A percentile compares a stretch with the other conserved stretches of the same genome.
These are phyloP conservation scores for Candida easanensis DNA, from an alignment of 805 yeast genomes.

Conservation along the genomic window DNA sequence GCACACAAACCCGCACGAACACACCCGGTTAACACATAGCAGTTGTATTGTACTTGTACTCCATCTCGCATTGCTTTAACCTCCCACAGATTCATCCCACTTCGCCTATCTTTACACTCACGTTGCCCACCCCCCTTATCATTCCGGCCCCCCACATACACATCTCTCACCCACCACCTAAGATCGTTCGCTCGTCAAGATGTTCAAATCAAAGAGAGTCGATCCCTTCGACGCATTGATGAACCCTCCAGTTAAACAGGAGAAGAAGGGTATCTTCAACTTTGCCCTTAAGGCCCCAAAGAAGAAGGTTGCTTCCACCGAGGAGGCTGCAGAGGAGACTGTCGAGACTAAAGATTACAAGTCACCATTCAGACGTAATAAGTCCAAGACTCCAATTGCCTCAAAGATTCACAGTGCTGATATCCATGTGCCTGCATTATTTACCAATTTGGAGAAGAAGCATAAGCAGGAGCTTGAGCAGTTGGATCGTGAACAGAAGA, in stretches of 20 bases:
- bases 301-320: conserved; percentile 6
- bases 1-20: too few species aligned
- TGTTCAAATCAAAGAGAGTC: conserved; percentile 3
- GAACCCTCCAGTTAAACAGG: conserved; percentile 7
- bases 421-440: conserved; percentile 13
- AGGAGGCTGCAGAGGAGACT: conserved; percentile 1
- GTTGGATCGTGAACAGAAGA: conserved; percentile 16
- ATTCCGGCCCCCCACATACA: background rate
- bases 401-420: conserved; percentile 1
- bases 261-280: conserved; percentile 19
- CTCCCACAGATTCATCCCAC: too few species aligned
- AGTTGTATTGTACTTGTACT: too few species aligned
- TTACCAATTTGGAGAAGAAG: conserved; percentile 16
- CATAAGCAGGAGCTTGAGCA: conserved; percentile 17
- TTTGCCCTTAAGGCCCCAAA: conserved; percentile 16
- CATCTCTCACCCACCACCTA: background rate
- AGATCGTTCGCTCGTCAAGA: background rate
- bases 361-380: conserved; percentile 19
- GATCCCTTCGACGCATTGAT: conserved; percentile 17
- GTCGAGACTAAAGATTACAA: conserved; percentile 6
- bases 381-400: conserved; percentile 4
- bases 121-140: background rate
- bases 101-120: too few species aligned
- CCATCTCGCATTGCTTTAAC: too few species aligned
- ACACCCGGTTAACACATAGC: too few species aligned